phyloP scores from a whole-genome alignment of 1,139 yeast genomes.

The Debaryomycetaceae sp. region DNA sequence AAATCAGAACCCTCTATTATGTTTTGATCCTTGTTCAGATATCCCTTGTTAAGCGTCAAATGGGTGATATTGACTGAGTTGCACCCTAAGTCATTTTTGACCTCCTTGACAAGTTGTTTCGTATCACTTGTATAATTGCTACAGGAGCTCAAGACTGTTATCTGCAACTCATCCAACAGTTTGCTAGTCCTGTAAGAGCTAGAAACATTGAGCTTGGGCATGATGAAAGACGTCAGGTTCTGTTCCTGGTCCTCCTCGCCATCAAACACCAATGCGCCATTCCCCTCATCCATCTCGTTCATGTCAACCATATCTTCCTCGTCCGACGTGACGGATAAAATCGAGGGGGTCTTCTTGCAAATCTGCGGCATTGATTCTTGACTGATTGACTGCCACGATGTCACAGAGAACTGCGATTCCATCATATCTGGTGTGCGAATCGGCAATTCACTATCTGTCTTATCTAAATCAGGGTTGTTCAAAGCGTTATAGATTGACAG shows the following conservation, averaged over 20 bases:
- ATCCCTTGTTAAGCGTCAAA: constrained; percentile 9
- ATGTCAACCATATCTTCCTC: constrained; percentile 20
- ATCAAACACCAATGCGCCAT: constrained; percentile 36
- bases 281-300: constrained; percentile 8
- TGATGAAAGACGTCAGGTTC: constrained; percentile 26
- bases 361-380: constrained; percentile 7
- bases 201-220: constrained; percentile 35
- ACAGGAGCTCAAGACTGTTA: constrained; percentile 20
- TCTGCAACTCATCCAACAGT: constrained; percentile 8
- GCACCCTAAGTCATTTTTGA: constrained; percentile 12
- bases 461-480: constrained; percentile 42
- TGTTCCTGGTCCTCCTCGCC: constrained; percentile 39
- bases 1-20: constrained; percentile 22
- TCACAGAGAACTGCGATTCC: constrained; percentile 11
- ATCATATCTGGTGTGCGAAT: constrained; percentile 10
- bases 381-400: constrained; percentile 22
- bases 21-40: constrained; percentile 6
- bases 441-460: constrained; percentile 11
- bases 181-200: constrained; percentile 7
- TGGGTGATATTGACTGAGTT: constrained; percentile 15
- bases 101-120: constrained; percentile 15
- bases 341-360: constrained; percentile 16
- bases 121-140: constrained; percentile 17
- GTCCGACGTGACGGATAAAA: constrained; percentile 23
- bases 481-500: constrained; percentile 39